Percentiles rank a stretch among this genome's conserved stretches.
Evolutionary conservation across 2,329 filamentous ascomycete species (phyloP).

Genomic region (Neocatenulostroma microsporum): DNA sequence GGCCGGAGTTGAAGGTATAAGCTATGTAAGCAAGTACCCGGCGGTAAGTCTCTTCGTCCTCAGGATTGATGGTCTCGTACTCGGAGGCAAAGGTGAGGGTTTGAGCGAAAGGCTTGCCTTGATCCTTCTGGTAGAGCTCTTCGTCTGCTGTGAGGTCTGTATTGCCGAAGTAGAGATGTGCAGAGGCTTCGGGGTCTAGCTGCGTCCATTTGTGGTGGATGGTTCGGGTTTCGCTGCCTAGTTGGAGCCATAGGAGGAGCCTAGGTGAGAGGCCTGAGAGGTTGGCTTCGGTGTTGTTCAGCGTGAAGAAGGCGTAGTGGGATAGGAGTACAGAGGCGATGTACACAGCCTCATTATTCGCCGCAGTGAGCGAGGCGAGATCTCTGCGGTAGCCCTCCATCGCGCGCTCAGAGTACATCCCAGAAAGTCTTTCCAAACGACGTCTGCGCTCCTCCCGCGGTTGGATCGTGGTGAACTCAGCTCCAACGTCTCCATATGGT

Average conservation of each 20-base stretch:
- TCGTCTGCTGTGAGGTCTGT: slow-evolving; percentile 1
- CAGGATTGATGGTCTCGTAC: slow-evolving; percentile 2
- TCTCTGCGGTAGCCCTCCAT: too few species aligned
- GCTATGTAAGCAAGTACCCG: not conserved
- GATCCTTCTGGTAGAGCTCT: not conserved
- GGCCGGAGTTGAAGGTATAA: not conserved
- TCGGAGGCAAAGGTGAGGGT: slow-evolving; percentile 4
- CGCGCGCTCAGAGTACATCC: too few species aligned
- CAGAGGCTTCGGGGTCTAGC: too few species aligned
- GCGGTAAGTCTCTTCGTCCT: slow-evolving; percentile 1
- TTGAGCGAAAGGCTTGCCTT: slow-evolving; percentile 1
- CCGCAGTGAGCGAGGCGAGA: too few species aligned
- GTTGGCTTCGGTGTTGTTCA: not conserved
- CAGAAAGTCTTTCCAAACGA: too few species aligned
- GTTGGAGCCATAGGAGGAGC: not conserved
- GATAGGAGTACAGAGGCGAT: not conserved
- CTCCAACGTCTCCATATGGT: too few species aligned
- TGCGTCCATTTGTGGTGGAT: too few species aligned
- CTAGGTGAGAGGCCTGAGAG: not conserved
- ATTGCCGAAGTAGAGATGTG: too few species aligned
- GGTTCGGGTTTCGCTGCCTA: too few species aligned
- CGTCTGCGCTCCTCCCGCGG: too few species aligned
- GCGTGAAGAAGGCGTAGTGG: not conserved
- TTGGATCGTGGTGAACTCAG: too few species aligned
- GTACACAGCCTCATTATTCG: not conserved